A percentile compares a stretch with the other conserved stretches of the same genome.
Evolutionary conservation across 164 flowering plant species (phyloP).

Genomic region (Dillenia turbinata): DNA sequence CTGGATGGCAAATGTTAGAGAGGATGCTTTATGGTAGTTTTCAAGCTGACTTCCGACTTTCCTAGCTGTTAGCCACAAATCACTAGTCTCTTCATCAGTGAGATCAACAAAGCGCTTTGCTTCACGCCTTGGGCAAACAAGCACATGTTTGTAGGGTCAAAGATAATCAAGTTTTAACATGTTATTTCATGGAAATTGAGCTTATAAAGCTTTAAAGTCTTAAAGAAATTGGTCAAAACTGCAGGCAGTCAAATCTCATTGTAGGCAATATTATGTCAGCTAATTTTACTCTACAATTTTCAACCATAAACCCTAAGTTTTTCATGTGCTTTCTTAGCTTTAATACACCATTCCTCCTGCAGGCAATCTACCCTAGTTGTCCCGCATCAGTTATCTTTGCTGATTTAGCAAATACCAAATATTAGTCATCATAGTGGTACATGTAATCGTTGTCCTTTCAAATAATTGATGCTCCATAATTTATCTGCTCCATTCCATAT

Average conservation of each 20-base stretch:
- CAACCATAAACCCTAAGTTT: background rate
- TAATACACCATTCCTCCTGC: no score
- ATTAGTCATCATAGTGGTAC: no score
- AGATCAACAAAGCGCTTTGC: slow-evolving; percentile 83
- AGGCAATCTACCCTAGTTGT: no score
- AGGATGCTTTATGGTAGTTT: slow-evolving; percentile 66
- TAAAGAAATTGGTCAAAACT: background rate
- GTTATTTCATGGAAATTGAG: background rate
- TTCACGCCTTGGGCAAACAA: slow-evolving; percentile 84
- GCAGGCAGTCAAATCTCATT: background rate
- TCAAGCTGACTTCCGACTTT: slow-evolving; percentile 67
- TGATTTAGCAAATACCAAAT: no score
- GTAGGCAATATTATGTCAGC: background rate
- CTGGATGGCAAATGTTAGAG: slow-evolving; percentile 78
- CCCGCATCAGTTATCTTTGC: no score
- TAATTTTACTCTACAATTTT: no score
- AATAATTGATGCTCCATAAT: background rate
- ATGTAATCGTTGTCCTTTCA: background rate
- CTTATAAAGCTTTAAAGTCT: background rate
- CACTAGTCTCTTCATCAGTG: slow-evolving; percentile 65
- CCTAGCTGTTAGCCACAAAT: slow-evolving; percentile 81
- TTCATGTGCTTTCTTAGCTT: background rate
- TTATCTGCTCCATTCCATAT: background rate
- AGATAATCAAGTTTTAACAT: background rate
- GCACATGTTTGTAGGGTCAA: slow-evolving; percentile 80